These are phyloP conservation scores for Dactylellina sp. DNA, from an alignment of 2,329 filamentous ascomycete genomes.

Conservation along the genomic window DNA sequence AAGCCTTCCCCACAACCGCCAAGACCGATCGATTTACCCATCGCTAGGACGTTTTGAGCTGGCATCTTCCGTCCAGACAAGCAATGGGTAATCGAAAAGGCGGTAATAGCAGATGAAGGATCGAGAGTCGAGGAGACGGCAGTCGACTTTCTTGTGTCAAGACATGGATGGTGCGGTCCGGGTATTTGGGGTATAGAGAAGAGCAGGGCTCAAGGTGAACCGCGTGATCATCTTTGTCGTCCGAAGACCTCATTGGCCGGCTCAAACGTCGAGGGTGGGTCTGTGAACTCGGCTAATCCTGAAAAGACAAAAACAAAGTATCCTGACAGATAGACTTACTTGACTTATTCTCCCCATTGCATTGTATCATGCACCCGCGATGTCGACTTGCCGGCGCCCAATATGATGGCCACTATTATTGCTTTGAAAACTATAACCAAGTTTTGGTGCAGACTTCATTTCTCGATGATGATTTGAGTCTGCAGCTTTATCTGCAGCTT, in stretches of 20 bases:
- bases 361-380: too few species aligned
- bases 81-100: not conserved
- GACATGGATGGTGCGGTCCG: conserved; percentile 53
- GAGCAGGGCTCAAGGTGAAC: conserved; percentile 30
- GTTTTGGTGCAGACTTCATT: conserved; percentile 18
- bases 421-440: conserved; percentile 27
- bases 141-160: conserved; percentile 40
- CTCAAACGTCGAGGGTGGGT: conserved; percentile 23
- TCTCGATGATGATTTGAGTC: conserved; percentile 15
- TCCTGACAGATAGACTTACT: too few species aligned
- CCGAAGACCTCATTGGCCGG: conserved; percentile 53
- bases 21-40: conserved; percentile 53
- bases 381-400: conserved; percentile 3
- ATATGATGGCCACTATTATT: conserved; percentile 14
- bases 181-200: conserved; percentile 51
- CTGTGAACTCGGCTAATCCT: conserved; percentile 52
- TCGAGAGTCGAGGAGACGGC: conserved; percentile 9
- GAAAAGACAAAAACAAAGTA: conserved; percentile 13
- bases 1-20: conserved; percentile 48
- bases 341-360: too few species aligned
- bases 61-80: conserved; percentile 28
- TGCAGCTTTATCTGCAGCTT: conserved; percentile 10
- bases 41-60: conserved; percentile 27
- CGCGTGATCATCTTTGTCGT: conserved; percentile 53
- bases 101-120: conserved; percentile 1